phyloP scores from a whole-genome alignment of 225 moss, liverwort and hornwort species.

The Antitrichia curtipendula region DNA sequence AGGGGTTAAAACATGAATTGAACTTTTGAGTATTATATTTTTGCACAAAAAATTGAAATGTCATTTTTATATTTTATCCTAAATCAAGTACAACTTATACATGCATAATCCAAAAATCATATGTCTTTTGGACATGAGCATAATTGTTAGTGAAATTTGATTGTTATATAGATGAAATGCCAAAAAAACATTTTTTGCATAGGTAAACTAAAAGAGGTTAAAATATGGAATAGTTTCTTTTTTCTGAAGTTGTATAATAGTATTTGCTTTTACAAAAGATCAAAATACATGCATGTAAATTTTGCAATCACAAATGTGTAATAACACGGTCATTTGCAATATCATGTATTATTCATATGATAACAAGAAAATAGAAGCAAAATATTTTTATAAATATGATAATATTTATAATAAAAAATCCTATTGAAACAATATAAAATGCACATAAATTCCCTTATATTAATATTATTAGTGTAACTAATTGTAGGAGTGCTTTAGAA shows the following conservation, averaged over 20 bases:
- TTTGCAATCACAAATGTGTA: not conserved
- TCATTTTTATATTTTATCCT: not conserved
- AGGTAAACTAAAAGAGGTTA: not conserved
- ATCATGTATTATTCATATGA: not conserved
- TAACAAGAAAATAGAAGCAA: not conserved
- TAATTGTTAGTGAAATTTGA: not conserved
- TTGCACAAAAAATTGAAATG: not conserved
- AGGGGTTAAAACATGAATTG: too few relatives aligned
- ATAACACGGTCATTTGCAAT: not conserved
- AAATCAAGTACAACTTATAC: not conserved
- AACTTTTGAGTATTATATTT: not conserved
- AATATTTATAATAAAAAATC: not conserved
- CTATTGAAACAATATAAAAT: not conserved
- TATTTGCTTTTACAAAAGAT: not conserved
- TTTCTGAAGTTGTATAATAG: not conserved
- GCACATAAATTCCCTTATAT: rapidly evolving
- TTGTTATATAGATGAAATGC: rapidly evolving
- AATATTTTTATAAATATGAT: not conserved
- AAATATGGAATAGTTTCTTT: rapidly evolving
- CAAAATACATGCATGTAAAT: not conserved
- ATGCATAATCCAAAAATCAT: not conserved
- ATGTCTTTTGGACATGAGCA: rapidly evolving
- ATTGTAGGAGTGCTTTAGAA: not conserved
- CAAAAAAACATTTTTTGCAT: not conserved
- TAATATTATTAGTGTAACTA: not conserved